Evolutionary conservation across 768 basidiomycete genomes (phyloP).

Genomic region (Hypholoma fasciculare): DNA sequence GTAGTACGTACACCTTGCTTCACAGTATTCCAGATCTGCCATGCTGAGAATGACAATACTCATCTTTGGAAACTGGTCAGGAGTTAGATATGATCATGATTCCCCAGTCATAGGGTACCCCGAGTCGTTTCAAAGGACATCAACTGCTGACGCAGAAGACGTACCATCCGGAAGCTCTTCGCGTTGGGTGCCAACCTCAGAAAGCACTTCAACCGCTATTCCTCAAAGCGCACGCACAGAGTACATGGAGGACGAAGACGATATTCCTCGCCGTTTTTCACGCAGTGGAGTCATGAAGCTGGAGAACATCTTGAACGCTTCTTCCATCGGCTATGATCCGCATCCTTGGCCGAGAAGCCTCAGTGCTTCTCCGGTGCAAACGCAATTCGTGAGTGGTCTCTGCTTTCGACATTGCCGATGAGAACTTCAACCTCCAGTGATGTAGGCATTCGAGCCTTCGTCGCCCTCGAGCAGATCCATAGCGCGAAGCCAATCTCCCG

Average conservation of each 20-base stretch:
- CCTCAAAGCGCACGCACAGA: not conserved
- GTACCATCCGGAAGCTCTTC: slow-evolving; percentile 2
- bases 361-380: slow-evolving; percentile 9
- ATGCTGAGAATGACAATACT: not conserved
- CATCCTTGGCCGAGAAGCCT: not conserved
- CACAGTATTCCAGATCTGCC: not conserved
- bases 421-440: not conserved
- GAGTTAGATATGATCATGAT: not conserved
- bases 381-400: slow-evolving; percentile 5
- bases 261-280: slow-evolving; percentile 3
- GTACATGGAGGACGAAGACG: not conserved
- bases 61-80: not conserved
- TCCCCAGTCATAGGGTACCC: slow-evolving; percentile 16
- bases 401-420: not conserved
- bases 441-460: not conserved
- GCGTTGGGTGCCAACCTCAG: not conserved
- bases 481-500: slow-evolving; percentile 17
- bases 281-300: slow-evolving; percentile 23
- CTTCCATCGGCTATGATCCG: slow-evolving; percentile 8
- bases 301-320: slow-evolving; percentile 25
- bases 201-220: not conserved
- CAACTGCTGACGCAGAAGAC: slow-evolving; percentile 7
- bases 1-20: not conserved
- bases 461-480: not conserved
- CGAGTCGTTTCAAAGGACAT: slow-evolving; percentile 21